Evolutionary conservation across 768 basidiomycete genomes (phyloP).

Genomic region (Mycena filopes): DNA sequence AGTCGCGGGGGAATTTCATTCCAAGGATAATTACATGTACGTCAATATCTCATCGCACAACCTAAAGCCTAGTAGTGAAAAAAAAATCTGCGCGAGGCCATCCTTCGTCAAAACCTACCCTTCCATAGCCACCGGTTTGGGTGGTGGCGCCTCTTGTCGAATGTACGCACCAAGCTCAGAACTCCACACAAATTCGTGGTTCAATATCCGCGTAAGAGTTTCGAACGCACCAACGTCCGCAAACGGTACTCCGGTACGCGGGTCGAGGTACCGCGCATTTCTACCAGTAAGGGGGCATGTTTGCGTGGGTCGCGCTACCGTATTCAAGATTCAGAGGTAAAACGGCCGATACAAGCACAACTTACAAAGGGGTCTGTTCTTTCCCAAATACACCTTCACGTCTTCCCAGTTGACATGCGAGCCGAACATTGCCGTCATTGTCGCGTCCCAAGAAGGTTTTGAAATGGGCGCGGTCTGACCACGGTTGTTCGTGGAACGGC

Average conservation of each 20-base stretch:
- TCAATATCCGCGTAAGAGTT: slow-evolving; percentile 67
- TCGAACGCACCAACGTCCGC: slow-evolving; percentile 75
- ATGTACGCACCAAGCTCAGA: slow-evolving; percentile 56
- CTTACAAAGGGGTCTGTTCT: slow-evolving; percentile 73
- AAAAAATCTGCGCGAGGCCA: neutral
- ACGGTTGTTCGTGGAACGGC: slow-evolving; percentile 26
- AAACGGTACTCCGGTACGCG: slow-evolving; percentile 82
- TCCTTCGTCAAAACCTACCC: neutral
- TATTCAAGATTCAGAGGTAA: neutral
- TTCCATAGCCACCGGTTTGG: neutral
- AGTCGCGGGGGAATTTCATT: slow-evolving; percentile 82
- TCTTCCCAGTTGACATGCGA: slow-evolving; percentile 86
- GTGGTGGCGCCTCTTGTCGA: slow-evolving; percentile 38
- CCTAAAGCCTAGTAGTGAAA: neutral
- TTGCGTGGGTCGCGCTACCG: slow-evolving; percentile 69
- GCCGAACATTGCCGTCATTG: slow-evolving; percentile 88
- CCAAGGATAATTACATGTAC: slow-evolving; percentile 56
- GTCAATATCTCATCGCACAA: neutral
- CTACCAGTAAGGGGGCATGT: slow-evolving; percentile 84
- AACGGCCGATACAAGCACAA: slow-evolving; percentile 24
- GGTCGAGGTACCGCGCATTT: slow-evolving; percentile 82
- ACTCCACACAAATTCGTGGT: slow-evolving; percentile 79
- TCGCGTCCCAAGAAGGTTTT: slow-evolving; percentile 74
- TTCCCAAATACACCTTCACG: slow-evolving; percentile 70
- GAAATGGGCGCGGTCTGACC: slow-evolving; percentile 55